Base-by-base conservation (phyloP, 208 protist genomes). In the Crithidia bombi region DNA sequence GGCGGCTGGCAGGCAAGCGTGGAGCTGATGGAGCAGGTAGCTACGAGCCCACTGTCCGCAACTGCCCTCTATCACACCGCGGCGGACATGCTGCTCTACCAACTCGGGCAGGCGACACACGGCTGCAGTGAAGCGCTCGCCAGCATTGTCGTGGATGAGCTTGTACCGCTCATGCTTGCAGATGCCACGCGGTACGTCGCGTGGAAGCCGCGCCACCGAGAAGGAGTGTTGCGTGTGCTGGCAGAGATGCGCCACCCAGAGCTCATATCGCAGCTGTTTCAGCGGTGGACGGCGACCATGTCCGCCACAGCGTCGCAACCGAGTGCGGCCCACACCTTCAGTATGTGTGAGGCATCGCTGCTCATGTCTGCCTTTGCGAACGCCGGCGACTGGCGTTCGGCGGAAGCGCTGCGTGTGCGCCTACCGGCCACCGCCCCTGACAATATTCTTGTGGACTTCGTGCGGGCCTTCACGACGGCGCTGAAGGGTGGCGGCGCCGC, bases 31-130 rank as follows among this genome's bases (percentile, higher is more conserved):
- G 75, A 90, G 49, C 57, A 71, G 54, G 59, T 94, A 17, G 78
- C 80, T 3, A 90, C 70, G n/a, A 91, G 81, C 65, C 64, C 78
- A 5, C 69, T 83, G 38, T 91, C 89, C 35, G 43, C 73, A 36
- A 66, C 73, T n/a, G 76, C 85, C 10, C 71, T 94, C 12, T 88
- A 82, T 57, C 71, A 80, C 79, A 78, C 82, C 1, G 80, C 65
- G 11, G 84, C 74, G 14, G 85, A 93, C 61, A 43, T 83, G 39
- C 51, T 87, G 21, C 76, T 89, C 57, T 41, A 44, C 5, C 58
- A 50, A n/a, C 5, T 28, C 3, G 23, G 61, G 25, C 58, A 43
- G 36, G 54, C 50, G 62, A 26, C 69, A 19, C 32, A 62, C 41
- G 12, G 30, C 23, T 65, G 25, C 17, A 28, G 36, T 19, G 38